Conservation (phyloP, 2,329 filamentous ascomycete genomes). For the Epichloe aotearoae region DNA sequence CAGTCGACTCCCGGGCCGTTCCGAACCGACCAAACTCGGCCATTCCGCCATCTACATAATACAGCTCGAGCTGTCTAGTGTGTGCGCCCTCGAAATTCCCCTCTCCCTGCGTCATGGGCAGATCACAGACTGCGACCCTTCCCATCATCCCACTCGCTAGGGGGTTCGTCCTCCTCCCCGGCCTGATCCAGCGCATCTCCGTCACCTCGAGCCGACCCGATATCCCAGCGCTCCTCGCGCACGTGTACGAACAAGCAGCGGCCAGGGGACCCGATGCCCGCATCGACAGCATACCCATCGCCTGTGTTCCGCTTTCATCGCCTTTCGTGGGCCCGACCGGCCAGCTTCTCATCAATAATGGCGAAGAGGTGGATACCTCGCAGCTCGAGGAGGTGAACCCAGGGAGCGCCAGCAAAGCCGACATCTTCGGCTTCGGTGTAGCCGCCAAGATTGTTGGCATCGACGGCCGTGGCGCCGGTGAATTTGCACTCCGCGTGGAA, state of each 20-base stretch:
- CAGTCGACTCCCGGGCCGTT: neutral
- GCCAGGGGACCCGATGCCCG: conserved; percentile 51
- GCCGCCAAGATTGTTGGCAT: conserved; percentile 67
- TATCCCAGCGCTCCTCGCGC: conserved; percentile 74
- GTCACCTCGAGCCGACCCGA: conserved; percentile 71
- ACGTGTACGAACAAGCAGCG: conserved; percentile 65
- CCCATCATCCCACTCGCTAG: conserved; percentile 74
- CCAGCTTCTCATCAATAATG: conserved; percentile 58
- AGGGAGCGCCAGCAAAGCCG: conserved; percentile 48
- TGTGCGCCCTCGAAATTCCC: neutral
- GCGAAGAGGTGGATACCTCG: conserved; percentile 34
- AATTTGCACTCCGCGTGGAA: conserved; percentile 78
- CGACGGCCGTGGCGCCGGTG: conserved; percentile 59
- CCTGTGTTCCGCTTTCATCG: conserved; percentile 75
- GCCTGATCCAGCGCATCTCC: conserved; percentile 71
- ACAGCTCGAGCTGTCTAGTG: neutral
- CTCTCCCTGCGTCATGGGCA: conserved; percentile 21
- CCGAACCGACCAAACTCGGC: neutral
- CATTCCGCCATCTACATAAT: neutral
- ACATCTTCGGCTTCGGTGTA: conserved; percentile 74
- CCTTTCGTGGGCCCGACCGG: conserved; percentile 61
- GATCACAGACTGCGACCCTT: conserved; percentile 35
- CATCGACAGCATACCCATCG: conserved; percentile 60
- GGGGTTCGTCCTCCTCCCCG: conserved; percentile 72
- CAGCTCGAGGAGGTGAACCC: conserved; percentile 39